A percentile compares a stretch with the other conserved stretches of the same genome.
Conservation (phyloP, 208 protist species). For the Balamuthia mandrillaris region DNA sequence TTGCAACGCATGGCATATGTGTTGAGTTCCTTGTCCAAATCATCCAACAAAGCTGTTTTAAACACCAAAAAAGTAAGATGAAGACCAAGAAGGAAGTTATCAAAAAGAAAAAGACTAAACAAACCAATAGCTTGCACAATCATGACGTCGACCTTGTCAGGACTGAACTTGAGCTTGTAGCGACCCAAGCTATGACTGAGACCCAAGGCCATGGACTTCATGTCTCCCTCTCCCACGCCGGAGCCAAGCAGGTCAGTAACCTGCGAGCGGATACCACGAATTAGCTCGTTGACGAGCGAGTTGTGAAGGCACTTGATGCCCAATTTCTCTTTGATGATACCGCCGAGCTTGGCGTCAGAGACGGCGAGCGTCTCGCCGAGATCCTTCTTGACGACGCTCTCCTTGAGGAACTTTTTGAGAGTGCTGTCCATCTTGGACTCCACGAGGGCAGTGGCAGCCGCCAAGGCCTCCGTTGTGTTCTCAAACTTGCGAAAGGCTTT, state of each 20-base stretch:
- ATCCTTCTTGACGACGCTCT: constrained; percentile 75
- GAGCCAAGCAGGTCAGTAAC: constrained; percentile 84
- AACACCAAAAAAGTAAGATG: not conserved
- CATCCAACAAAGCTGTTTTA: constrained; percentile 92
- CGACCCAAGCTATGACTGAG: constrained; percentile 96
- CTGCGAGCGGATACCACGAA: constrained; percentile 90
- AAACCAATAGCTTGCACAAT: constrained; percentile 97
- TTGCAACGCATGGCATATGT: constrained; percentile 97
- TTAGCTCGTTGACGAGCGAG: constrained; percentile 83
- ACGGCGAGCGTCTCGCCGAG: constrained; percentile 88
- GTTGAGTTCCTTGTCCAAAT: constrained; percentile 99
- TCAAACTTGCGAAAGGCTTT: constrained; percentile 82
- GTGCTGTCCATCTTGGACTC: constrained; percentile 92
- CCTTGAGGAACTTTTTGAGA: constrained; percentile 96
- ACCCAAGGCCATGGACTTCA: constrained; percentile 93
- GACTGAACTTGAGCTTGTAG: constrained; percentile 99
- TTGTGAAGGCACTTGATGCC: constrained; percentile 88
- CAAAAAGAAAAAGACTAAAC: constrained; percentile 30
- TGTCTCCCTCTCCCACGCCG: constrained; percentile 73
- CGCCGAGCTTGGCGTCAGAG: constrained; percentile 86
- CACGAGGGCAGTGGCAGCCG: constrained; percentile 90
- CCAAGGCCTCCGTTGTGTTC: constrained; percentile 93
- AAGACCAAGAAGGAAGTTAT: not conserved
- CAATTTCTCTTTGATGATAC: constrained; percentile 91
- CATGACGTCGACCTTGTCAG: constrained; percentile 99